Evolutionary conservation across 495 filamentous ascomycete genomes (phyloP).

Genomic region (Neurospora sp.): DNA sequence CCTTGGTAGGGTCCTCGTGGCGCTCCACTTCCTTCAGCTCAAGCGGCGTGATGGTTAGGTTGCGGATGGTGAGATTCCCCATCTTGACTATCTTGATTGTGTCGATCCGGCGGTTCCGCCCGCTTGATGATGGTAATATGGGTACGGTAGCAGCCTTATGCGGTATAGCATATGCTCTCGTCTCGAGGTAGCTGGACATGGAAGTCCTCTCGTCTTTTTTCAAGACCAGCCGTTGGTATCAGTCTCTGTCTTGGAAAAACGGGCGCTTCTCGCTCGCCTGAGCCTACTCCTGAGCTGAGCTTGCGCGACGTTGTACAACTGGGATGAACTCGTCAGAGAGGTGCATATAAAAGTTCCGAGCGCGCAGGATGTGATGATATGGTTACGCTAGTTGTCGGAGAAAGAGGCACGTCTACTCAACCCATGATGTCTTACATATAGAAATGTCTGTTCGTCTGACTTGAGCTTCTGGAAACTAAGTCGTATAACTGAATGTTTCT

Average conservation of each 20-base stretch:
- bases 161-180: neutral
- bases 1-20: slow-evolving; percentile 35
- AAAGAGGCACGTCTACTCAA: neutral
- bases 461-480: neutral
- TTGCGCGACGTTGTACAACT: neutral
- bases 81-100: slow-evolving; percentile 4
- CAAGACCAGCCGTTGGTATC: neutral
- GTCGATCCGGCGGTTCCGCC: neutral
- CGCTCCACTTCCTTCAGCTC: slow-evolving; percentile 66
- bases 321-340: neutral
- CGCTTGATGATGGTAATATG: neutral
- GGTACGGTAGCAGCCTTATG: neutral
- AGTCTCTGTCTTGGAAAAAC: neutral
- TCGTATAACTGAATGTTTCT: neutral
- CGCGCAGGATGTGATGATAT: neutral
- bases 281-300: neutral
- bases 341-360: neutral
- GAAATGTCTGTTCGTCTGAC: neutral
- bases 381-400: neutral
- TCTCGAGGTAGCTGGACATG: neutral
- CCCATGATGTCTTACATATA: neutral
- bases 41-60: slow-evolving; percentile 66
- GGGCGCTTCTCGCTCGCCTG: neutral
- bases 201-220: neutral
- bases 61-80: slow-evolving; percentile 65